These are phyloP conservation scores for Alternaria metachromatica DNA, from an alignment of 2,329 filamentous ascomycete species.

Conservation along the genomic window DNA sequence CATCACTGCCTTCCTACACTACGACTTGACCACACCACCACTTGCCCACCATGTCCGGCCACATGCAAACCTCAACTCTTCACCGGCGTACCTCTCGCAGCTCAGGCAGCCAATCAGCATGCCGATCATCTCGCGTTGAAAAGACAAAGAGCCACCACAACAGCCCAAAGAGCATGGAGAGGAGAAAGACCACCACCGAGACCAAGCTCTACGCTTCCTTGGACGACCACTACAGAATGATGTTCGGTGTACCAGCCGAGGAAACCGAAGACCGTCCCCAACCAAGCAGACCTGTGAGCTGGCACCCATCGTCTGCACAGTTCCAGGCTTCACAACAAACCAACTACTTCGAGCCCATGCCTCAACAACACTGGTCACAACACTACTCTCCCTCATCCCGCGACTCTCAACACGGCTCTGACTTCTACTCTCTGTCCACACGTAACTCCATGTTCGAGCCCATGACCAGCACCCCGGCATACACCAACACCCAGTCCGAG, in stretches of 20 bases:
- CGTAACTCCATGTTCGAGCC: conserved; percentile 42
- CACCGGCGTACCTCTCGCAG: conserved; percentile 42
- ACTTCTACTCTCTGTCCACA: conserved; percentile 46
- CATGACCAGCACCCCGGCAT: conserved; percentile 17
- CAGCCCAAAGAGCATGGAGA: conserved; percentile 45
- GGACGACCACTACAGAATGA: conserved; percentile 52
- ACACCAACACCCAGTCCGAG: conserved; percentile 25
- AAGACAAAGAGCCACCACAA: conserved; percentile 50
- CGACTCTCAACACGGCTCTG: conserved; percentile 38
- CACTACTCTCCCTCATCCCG: conserved; percentile 31
- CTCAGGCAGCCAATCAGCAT: conserved; percentile 34
- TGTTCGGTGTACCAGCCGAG: conserved; percentile 47
- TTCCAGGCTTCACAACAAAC: conserved; percentile 35
- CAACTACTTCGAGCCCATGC: conserved; percentile 29
- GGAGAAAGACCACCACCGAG: conserved; percentile 48
- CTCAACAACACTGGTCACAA: conserved; percentile 38
- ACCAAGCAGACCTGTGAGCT: conserved; percentile 68
- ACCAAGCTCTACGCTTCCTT: conserved; percentile 49
- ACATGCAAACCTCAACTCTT: conserved; percentile 36
- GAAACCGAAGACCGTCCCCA: conserved; percentile 36
- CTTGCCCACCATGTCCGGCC: conserved; percentile 32
- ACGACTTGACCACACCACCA: conserved; percentile 6
- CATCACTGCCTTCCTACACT: conserved; percentile 20
- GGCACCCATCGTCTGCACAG: conserved; percentile 71
- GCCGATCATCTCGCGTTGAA: conserved; percentile 46